phyloP scores from a whole-genome alignment of 2,329 filamentous ascomycete species.

The Curvularia eragrostidis region DNA sequence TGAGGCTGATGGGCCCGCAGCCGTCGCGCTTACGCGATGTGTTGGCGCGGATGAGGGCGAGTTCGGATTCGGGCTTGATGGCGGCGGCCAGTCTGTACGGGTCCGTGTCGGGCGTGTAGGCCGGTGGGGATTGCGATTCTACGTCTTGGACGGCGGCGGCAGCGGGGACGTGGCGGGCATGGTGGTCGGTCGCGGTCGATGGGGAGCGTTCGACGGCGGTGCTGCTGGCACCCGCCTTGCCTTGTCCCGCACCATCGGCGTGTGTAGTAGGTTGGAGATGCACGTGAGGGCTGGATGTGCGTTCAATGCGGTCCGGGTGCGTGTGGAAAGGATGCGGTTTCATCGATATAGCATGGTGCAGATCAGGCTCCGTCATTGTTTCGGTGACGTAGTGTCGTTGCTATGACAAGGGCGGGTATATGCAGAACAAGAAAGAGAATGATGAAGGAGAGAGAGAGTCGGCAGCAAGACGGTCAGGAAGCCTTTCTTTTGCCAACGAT shows the following conservation, averaged over 20 bases:
- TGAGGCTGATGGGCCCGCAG: conserved; percentile 53
- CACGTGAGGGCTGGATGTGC: conserved; percentile 40
- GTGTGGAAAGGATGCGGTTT: conserved; percentile 54
- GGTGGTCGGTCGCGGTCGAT: conserved; percentile 39
- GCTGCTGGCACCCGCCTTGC: conserved; percentile 45
- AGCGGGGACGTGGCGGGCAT: conserved; percentile 45
- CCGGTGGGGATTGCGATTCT: conserved; percentile 61
- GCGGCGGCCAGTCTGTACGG: conserved; percentile 79
- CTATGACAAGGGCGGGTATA: background rate
- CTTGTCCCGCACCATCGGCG: conserved; percentile 18
- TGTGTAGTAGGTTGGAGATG: conserved; percentile 28
- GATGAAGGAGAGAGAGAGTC: background rate
- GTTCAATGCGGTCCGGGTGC: conserved; percentile 37
- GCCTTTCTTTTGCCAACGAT: background rate
- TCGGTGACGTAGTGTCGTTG: background rate
- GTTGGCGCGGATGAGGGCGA: conserved; percentile 80
- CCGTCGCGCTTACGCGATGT: conserved; percentile 75
- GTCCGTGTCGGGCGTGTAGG: conserved; percentile 71
- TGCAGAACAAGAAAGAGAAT: background rate
- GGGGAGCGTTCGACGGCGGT: conserved; percentile 50
- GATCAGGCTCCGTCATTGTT: conserved; percentile 54
- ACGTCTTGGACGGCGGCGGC: conserved; percentile 43
- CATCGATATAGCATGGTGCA: conserved; percentile 58
- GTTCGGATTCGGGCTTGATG: conserved; percentile 78
- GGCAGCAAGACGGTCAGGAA: background rate